Evolutionary conservation across 768 basidiomycete genomes (phyloP), one percentile per base, ranked within the genome.

Genomic region (Trametes coccinea): DNA sequence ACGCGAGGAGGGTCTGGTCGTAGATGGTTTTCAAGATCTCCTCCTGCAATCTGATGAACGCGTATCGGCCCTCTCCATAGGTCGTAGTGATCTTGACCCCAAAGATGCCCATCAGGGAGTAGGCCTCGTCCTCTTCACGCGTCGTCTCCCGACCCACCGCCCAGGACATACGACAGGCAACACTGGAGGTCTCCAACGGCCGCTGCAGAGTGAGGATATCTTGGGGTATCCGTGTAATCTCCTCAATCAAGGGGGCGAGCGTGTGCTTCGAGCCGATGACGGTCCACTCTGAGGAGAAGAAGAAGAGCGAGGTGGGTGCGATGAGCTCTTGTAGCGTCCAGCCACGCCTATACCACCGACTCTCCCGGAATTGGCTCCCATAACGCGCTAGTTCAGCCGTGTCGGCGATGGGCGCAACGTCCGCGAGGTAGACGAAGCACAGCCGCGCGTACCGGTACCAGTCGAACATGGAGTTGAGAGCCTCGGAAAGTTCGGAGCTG

Each of bases 101-200:
- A 45, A 64, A 61, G n/a, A 64, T 60, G n/a, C 63, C 63, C 46
- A 64, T 48, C n/a, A 61, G 56, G n/a, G 59, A 56, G 33, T 64
- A 64, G 40, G 63, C 63, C 50, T 60, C 54, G 46, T 64, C 63
- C 31, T 64, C 63, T 22, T 51, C 51, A 11, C 52, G 40, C 6
- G 44, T 48, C 10, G 63, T 61, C 41, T 54, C 34, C 46, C 63
- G n/a, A 13, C 17, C 30, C 5, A 54, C 39, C 9, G 63, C 63
- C 63, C 63, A 64, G 3, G 59, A 55, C 63, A 64, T 64, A 2
- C 62, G 51, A 10, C 56, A 53, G 4, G 62, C 62, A 11, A 63
- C 62, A 14, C 50, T 52, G 5, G 58, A 58, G 14, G 41, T 39
- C 17, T 58, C 56, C 1, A 54, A 56, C 3, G 39, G 17, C 1